Conservation (phyloP, 129 eudicot genomes). For the Flaveria brownii region DNA sequence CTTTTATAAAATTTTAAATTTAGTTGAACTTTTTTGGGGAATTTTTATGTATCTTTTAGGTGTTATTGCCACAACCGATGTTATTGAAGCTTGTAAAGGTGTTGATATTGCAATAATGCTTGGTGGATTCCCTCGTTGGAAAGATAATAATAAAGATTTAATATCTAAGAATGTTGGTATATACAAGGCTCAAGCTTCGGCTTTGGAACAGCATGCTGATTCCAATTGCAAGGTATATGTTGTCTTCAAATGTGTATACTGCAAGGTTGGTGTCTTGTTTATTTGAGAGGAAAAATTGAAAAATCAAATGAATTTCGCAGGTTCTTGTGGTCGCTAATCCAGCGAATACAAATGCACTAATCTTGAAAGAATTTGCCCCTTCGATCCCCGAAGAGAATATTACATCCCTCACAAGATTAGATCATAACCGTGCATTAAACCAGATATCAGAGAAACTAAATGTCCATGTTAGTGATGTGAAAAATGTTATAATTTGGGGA, state of each 20-base stretch:
- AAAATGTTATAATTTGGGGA: slow-evolving; percentile 93
- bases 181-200: slow-evolving; percentile 82
- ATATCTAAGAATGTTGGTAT: slow-evolving; percentile 73
- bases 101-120: slow-evolving; percentile 81
- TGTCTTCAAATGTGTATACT: background rate
- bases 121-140: slow-evolving; percentile 76
- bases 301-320: background rate
- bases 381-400: slow-evolving; percentile 87
- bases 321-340: slow-evolving; percentile 16
- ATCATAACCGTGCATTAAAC: slow-evolving; percentile 89
- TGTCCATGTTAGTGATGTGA: slow-evolving; percentile 74
- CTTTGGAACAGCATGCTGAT: slow-evolving; percentile 81
- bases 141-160: slow-evolving; percentile 66
- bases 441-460: slow-evolving; percentile 71
- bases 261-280: background rate
- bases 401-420: slow-evolving; percentile 79
- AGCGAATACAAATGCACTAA: slow-evolving; percentile 17
- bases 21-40: background rate
- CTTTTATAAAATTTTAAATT: background rate
- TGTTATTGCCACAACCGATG: slow-evolving; percentile 75
- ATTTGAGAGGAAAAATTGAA: background rate
- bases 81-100: slow-evolving; percentile 74
- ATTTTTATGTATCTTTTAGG: slow-evolving; percentile 37
- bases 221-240: slow-evolving; percentile 59
- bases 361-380: slow-evolving; percentile 77